These are phyloP conservation scores for Poronia punctata DNA, from an alignment of 495 filamentous ascomycete genomes.

Conservation along the genomic window DNA sequence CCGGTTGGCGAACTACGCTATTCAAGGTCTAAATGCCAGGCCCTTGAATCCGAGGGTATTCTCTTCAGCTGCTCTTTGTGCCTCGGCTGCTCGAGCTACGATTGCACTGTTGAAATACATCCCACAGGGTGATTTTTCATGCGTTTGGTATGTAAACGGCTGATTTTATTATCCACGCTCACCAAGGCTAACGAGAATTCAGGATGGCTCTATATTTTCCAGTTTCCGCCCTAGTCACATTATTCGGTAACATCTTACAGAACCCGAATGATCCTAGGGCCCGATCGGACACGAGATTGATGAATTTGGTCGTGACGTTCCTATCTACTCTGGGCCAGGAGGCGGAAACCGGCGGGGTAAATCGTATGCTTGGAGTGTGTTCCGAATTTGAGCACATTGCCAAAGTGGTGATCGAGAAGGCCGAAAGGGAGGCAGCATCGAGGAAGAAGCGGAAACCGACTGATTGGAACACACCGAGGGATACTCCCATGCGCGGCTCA, in stretches of 20 bases:
- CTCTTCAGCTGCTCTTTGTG: slow-evolving; percentile 86
- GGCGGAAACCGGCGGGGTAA: slow-evolving; percentile 76
- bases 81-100: slow-evolving; percentile 83
- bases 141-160: slow-evolving; percentile 73
- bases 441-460: slow-evolving; percentile 74
- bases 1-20: slow-evolving; percentile 87
- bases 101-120: slow-evolving; percentile 95
- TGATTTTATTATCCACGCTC: neutral
- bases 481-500: slow-evolving; percentile 13
- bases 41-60: slow-evolving; percentile 92
- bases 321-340: slow-evolving; percentile 63
- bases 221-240: slow-evolving; percentile 87
- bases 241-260: slow-evolving; percentile 95
- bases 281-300: slow-evolving; percentile 79
- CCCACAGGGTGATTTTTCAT: slow-evolving; percentile 87
- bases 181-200: slow-evolving; percentile 15
- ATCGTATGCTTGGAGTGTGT: slow-evolving; percentile 88
- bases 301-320: slow-evolving; percentile 90
- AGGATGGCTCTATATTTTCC: slow-evolving; percentile 98
- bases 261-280: slow-evolving; percentile 88
- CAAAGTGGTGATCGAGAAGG: slow-evolving; percentile 82
- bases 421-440: slow-evolving; percentile 70
- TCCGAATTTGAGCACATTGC: slow-evolving; percentile 94
- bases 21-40: slow-evolving; percentile 82
- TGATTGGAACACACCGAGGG: slow-evolving; percentile 29